Evolutionary conservation across 495 filamentous ascomycete genomes (phyloP).

Genomic region (Aspergillus olivimuriae): DNA sequence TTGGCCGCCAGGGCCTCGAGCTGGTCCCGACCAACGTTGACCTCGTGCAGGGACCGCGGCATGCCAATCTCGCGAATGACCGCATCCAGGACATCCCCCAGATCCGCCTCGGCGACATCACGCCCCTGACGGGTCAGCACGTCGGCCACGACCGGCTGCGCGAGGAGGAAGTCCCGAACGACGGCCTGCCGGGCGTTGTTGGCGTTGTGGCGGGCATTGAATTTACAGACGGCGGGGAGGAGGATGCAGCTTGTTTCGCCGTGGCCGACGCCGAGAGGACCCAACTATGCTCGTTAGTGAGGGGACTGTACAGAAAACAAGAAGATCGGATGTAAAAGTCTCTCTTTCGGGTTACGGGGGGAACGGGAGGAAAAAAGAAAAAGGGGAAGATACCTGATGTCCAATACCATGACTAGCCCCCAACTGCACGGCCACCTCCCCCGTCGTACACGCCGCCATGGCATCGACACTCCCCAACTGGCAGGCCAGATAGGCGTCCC

Average conservation of each 20-base stretch:
- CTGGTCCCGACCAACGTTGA: slow-evolving; percentile 47
- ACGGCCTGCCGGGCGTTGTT: slow-evolving; percentile 41
- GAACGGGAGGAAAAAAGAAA: not conserved
- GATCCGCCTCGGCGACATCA: slow-evolving; percentile 29
- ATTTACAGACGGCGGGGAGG: slow-evolving; percentile 55
- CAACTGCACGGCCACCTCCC: slow-evolving; percentile 32
- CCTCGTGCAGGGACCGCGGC: slow-evolving; percentile 49
- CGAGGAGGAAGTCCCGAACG: slow-evolving; percentile 43
- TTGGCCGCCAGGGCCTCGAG: slow-evolving; percentile 44
- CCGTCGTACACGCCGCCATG: slow-evolving; percentile 44
- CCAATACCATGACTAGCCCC: slow-evolving; percentile 63
- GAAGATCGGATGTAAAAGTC: no score
- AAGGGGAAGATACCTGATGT: slow-evolving; percentile 43
- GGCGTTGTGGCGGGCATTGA: slow-evolving; percentile 44
- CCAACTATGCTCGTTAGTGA: slow-evolving; percentile 30
- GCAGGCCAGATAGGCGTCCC: slow-evolving; percentile 44
- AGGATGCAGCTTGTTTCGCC: slow-evolving; percentile 63
- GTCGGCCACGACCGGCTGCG: slow-evolving; percentile 34
- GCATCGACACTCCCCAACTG: slow-evolving; percentile 51
- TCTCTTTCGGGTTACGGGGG: no score
- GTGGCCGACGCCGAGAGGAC: slow-evolving; percentile 57
- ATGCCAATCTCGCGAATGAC: slow-evolving; percentile 51
- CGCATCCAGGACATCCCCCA: slow-evolving; percentile 49
- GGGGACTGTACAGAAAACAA: not conserved
- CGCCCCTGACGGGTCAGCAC: slow-evolving; percentile 35